These are phyloP conservation scores for Apiotrichum siamense DNA, from an alignment of 1,284 basidiomycete genomes.

Conservation along the genomic window DNA sequence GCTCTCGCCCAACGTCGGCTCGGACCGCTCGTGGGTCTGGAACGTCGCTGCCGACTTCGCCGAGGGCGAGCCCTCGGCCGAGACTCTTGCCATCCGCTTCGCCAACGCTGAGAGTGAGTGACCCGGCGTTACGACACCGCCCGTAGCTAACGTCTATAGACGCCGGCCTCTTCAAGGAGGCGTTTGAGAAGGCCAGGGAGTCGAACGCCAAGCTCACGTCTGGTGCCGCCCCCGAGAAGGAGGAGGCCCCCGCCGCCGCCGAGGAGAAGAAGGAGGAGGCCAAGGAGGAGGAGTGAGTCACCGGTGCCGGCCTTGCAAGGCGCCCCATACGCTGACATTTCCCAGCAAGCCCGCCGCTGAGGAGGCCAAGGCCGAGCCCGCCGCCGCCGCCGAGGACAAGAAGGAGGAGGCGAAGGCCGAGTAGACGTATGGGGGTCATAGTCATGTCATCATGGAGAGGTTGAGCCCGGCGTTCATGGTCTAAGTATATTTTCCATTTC, in stretches of 20 bases:
- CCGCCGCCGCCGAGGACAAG: too few species aligned
- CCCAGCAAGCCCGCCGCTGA: slow-evolving; percentile 9
- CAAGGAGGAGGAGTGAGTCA: slow-evolving; percentile 20
- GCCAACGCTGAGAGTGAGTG: slow-evolving; percentile 90
- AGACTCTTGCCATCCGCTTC: slow-evolving; percentile 97
- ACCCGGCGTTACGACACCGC: neutral
- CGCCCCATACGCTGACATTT: too few species aligned
- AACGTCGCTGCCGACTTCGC: slow-evolving; percentile 94
- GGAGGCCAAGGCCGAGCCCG: slow-evolving; percentile 6
- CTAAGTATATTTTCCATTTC: too few species aligned
- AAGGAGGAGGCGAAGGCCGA: slow-evolving; percentile 8
- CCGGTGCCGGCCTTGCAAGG: too few species aligned
- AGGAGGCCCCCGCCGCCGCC: slow-evolving; percentile 32
- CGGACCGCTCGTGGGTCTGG: slow-evolving; percentile 99
- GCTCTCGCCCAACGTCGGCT: slow-evolving; percentile 96
- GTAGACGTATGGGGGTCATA: slow-evolving; percentile 3
- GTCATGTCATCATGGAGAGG: slow-evolving; percentile 4
- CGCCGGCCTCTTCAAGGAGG: slow-evolving; percentile 77
- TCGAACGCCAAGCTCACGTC: slow-evolving; percentile 53
- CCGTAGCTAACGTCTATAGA: slow-evolving; percentile 52
- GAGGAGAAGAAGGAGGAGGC: slow-evolving; percentile 35
- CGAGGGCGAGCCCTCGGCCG: slow-evolving; percentile 77
- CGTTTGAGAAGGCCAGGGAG: slow-evolving; percentile 76
- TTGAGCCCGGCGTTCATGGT: slow-evolving; percentile 1
- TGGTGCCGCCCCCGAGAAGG: slow-evolving; percentile 39